Percentiles rank a stretch among this genome's conserved stretches.
Conservation (phyloP, 805 yeast species). For the Candida montana region DNA sequence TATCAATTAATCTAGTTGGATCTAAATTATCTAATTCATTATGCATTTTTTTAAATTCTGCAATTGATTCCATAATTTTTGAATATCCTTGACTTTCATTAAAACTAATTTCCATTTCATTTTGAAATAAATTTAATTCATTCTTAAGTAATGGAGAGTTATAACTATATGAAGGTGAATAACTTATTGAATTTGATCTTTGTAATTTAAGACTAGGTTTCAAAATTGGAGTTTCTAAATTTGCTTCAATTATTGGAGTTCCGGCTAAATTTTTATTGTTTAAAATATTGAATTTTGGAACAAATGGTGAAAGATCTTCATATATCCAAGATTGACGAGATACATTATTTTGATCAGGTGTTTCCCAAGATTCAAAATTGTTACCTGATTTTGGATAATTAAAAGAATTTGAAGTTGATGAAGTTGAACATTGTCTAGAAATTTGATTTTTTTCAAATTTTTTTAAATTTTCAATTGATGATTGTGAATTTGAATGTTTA, state of each 20-base stretch:
- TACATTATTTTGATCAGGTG: conserved; percentile 18
- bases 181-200: conserved; percentile 8
- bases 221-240: background rate
- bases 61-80: conserved; percentile 10
- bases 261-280: no score
- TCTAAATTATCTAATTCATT: background rate
- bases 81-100: conserved; percentile 4
- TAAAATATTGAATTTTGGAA: conserved; percentile 7
- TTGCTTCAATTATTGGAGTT: no score
- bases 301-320: conserved; percentile 13
- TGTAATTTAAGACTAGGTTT: background rate
- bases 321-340: conserved; percentile 24
- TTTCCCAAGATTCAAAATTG: conserved; percentile 15
- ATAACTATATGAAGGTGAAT: conserved; percentile 8
- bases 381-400: conserved; percentile 6
- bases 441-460: conserved; percentile 21
- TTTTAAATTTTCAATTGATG: conserved; percentile 20
- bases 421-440: conserved; percentile 15
- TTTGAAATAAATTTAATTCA: conserved; percentile 10
- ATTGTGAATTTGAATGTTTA: conserved; percentile 11
- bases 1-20: background rate
- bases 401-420: no score
- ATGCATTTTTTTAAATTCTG: conserved; percentile 9
- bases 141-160: conserved; percentile 7
- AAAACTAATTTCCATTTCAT: conserved; percentile 10